Conservation (phyloP, 2,329 filamentous ascomycete species). For the Colletotrichum zoysiae region DNA sequence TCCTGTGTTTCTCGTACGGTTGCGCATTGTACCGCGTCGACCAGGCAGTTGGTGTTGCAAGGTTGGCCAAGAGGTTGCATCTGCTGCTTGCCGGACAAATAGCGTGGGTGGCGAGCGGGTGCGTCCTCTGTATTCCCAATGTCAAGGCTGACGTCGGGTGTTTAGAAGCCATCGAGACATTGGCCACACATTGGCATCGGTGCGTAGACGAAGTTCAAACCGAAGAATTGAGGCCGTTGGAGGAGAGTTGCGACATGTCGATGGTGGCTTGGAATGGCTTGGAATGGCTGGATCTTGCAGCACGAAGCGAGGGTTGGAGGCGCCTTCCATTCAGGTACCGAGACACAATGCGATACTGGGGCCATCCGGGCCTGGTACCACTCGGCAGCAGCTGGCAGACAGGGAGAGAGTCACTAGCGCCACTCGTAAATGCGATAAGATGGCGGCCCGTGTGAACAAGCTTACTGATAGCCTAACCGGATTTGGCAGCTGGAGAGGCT, state of each 20-base stretch:
- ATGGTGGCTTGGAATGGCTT: conserved; percentile 24
- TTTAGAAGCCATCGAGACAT: background rate
- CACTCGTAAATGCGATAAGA: conserved; percentile 31
- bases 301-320: background rate
- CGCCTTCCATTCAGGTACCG: conserved; percentile 13
- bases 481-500: conserved; percentile 6
- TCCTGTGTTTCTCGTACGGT: background rate
- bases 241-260: background rate
- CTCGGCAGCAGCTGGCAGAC: background rate
- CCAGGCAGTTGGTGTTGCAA: background rate
- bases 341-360: background rate
- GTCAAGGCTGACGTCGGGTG: background rate
- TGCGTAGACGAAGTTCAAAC: background rate
- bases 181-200: background rate
- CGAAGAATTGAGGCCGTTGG: background rate
- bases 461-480: conserved; percentile 3
- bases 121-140: background rate
- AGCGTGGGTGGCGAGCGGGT: background rate
- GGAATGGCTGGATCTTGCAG: background rate
- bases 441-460: conserved; percentile 12
- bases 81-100: background rate
- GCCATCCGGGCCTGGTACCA: background rate
- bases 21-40: background rate
- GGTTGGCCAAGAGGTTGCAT: conserved; percentile 11
- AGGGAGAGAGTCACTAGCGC: background rate